Conservation (phyloP, 2,329 filamentous ascomycete species). For the Arthrobotrys musiformis region DNA sequence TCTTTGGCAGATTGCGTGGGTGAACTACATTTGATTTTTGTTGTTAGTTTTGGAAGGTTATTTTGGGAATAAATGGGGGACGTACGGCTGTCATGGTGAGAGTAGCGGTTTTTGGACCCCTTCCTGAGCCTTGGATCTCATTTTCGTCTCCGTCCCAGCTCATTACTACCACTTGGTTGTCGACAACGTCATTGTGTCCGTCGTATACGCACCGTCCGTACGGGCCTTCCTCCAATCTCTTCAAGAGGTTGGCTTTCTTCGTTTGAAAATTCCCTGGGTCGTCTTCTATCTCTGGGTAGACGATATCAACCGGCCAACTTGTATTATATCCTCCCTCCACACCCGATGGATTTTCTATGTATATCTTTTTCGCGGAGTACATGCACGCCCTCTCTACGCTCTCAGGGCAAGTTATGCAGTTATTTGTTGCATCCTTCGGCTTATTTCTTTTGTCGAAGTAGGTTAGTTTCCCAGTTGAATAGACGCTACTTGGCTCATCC, state of each 20-base stretch:
- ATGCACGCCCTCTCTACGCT: constrained; percentile 76
- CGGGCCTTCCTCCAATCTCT: constrained; percentile 65
- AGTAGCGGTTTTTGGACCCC: constrained; percentile 81
- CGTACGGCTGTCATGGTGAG: constrained; percentile 86
- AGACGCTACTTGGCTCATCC: constrained; percentile 80
- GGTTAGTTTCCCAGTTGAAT: constrained; percentile 79
- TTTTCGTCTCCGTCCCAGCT: constrained; percentile 76
- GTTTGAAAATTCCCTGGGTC: constrained; percentile 64
- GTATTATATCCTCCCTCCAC: constrained; percentile 72
- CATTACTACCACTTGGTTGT: constrained; percentile 90
- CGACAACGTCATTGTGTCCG: constrained; percentile 89
- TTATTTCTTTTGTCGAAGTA: constrained; percentile 82
- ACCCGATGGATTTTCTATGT: constrained; percentile 73
- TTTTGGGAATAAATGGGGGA: neutral
- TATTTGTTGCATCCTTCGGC: constrained; percentile 77
- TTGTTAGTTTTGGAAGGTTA: neutral
- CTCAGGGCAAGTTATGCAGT: constrained; percentile 80
- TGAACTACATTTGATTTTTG: constrained; percentile 66
- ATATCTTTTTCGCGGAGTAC: constrained; percentile 86
- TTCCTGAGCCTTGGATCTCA: constrained; percentile 57
- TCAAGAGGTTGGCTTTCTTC: constrained; percentile 64
- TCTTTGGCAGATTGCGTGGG: constrained; percentile 84
- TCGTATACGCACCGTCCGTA: constrained; percentile 96
- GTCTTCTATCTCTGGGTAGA: constrained; percentile 92
- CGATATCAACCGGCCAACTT: constrained; percentile 85